These are phyloP conservation scores for Blastobotrys terrestris DNA, from an alignment of 805 yeast species.

Conservation along the genomic window DNA sequence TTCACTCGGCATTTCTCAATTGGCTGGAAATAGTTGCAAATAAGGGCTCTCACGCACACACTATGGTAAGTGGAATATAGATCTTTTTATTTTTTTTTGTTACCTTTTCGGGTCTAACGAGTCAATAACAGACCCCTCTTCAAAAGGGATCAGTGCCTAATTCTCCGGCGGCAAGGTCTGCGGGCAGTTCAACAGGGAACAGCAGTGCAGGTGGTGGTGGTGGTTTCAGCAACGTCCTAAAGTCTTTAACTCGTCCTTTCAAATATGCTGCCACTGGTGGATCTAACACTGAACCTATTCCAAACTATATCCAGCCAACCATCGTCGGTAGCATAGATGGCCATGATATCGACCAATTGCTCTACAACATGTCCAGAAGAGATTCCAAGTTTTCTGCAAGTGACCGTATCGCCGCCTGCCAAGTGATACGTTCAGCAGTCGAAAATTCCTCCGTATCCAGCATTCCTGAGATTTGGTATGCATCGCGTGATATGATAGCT, in stretches of 20 bases:
- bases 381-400: constrained; percentile 19
- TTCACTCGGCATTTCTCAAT: too few species aligned
- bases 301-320: constrained; percentile 15
- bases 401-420: constrained; percentile 42
- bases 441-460: constrained; percentile 49
- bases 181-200: background rate
- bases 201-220: constrained; percentile 1
- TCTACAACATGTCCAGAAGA: constrained; percentile 21
- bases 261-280: constrained; percentile 17
- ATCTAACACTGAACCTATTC: constrained; percentile 9
- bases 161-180: background rate
- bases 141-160: background rate
- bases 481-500: constrained; percentile 49
- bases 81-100: too few species aligned
- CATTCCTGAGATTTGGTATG: constrained; percentile 71
- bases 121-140: background rate
- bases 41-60: too few species aligned
- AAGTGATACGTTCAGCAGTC: constrained; percentile 43
- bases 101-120: too few species aligned
- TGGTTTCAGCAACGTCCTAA: constrained; percentile 26
- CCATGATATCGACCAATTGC: constrained; percentile 27
- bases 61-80: background rate
- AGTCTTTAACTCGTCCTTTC: constrained; percentile 26
- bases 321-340: constrained; percentile 30
- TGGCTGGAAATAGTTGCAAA: too few species aligned